Percentiles rank a stretch among this genome's conserved stretches.
These are phyloP conservation scores for Leishmania tarentolae DNA, from an alignment of 208 protist genomes.

Conservation along the genomic window DNA sequence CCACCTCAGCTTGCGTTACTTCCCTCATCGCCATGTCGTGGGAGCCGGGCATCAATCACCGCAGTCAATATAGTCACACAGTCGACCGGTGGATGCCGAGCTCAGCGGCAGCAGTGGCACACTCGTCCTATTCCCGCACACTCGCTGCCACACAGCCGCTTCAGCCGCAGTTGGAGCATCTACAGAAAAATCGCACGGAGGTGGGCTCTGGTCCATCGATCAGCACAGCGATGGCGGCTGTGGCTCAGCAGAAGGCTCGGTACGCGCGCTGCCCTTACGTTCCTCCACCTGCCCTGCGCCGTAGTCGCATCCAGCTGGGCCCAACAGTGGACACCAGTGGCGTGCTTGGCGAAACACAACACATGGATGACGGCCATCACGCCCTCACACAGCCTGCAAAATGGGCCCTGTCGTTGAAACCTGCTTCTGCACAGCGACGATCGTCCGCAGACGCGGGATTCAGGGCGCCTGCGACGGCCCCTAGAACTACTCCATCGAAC, in stretches of 20 bases:
- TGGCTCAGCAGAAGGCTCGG: constrained; percentile 32
- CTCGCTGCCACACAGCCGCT: background rate
- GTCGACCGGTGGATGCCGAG: too few relatives aligned
- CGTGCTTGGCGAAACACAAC: background rate
- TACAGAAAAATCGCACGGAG: background rate
- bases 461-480: background rate
- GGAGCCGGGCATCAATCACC: background rate
- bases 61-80: background rate
- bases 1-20: background rate
- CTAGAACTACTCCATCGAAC: background rate
- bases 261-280: constrained; percentile 18
- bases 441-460: background rate
- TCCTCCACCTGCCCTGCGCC: constrained; percentile 9
- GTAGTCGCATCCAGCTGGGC: background rate
- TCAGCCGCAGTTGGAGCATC: background rate
- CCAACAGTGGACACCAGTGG: background rate
- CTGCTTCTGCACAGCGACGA: background rate
- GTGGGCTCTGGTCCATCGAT: background rate
- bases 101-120: background rate
- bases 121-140: background rate
- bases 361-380: background rate
- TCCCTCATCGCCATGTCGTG: background rate
- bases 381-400: background rate
- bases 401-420: background rate
- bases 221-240: background rate